Evolutionary conservation across 192 early-diverging fungal genomes (phyloP).

Genomic region (Backusella mclennaniae): DNA sequence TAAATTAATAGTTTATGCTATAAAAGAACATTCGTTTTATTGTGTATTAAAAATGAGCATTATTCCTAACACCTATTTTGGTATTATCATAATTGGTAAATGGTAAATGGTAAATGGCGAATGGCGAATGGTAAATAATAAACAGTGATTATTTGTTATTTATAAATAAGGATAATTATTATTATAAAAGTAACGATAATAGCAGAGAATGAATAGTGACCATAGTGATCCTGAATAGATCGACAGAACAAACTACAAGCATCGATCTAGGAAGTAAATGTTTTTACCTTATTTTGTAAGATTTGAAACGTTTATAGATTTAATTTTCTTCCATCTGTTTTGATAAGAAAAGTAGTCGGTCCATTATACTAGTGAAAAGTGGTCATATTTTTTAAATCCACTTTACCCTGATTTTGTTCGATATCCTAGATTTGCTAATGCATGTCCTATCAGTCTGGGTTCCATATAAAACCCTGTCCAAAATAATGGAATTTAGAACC

Average conservation of each 20-base stretch:
- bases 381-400: slow-evolving; percentile 27
- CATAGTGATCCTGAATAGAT: neutral
- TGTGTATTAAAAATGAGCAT: too few species aligned
- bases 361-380: neutral
- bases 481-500: neutral
- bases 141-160: too few species aligned
- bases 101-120: too few species aligned
- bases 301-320: neutral
- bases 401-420: slow-evolving; percentile 34
- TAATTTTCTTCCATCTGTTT: neutral
- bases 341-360: neutral
- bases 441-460: slow-evolving; percentile 28
- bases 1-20: neutral
- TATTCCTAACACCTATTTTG: too few species aligned
- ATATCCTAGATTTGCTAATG: slow-evolving; percentile 41
- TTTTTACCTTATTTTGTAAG: neutral
- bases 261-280: neutral
- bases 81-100: too few species aligned
- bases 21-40: neutral
- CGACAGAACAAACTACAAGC: neutral
- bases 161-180: neutral
- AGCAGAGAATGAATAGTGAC: neutral
- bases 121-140: too few species aligned
- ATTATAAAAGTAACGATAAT: neutral
- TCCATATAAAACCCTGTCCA: neutral